Conservation (phyloP, 169 alveolate species). For the Eimeria necatrix region DNA sequence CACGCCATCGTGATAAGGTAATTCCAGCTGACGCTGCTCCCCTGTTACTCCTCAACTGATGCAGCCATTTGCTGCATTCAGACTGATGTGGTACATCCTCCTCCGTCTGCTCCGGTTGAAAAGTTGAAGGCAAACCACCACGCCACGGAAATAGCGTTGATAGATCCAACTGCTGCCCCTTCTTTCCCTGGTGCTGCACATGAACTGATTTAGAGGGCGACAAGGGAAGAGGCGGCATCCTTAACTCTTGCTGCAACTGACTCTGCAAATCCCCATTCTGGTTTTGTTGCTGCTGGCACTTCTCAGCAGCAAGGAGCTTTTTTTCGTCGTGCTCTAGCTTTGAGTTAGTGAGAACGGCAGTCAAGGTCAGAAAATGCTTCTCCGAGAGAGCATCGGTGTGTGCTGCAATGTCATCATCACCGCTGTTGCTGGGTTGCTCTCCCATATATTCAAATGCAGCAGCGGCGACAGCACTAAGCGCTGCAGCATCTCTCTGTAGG, state of each 20-base stretch:
- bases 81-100: neutral
- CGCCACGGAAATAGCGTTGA: constrained; percentile 8
- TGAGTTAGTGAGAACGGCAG: neutral
- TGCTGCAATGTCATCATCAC: constrained; percentile 8
- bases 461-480: neutral
- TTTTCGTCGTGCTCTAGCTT: neutral
- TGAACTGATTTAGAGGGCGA: neutral
- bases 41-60: constrained; percentile 9
- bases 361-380: neutral
- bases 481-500: constrained; percentile 34
- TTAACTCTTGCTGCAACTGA: neutral
- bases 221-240: constrained; percentile 14
- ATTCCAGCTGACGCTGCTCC: constrained; percentile 6
- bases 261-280: neutral
- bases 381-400: constrained; percentile 11
- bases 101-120: constrained; percentile 3
- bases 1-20: constrained; percentile 6
- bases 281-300: neutral
- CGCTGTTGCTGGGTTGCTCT: neutral
- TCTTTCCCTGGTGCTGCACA: neutral
- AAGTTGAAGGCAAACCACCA: neutral
- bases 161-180: neutral
- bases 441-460: constrained; percentile 18
- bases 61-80: constrained; percentile 40
- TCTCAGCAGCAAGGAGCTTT: neutral